Evolutionary conservation across 495 filamentous ascomycete species (phyloP).

Genomic region (Penicillium nucicola): DNA sequence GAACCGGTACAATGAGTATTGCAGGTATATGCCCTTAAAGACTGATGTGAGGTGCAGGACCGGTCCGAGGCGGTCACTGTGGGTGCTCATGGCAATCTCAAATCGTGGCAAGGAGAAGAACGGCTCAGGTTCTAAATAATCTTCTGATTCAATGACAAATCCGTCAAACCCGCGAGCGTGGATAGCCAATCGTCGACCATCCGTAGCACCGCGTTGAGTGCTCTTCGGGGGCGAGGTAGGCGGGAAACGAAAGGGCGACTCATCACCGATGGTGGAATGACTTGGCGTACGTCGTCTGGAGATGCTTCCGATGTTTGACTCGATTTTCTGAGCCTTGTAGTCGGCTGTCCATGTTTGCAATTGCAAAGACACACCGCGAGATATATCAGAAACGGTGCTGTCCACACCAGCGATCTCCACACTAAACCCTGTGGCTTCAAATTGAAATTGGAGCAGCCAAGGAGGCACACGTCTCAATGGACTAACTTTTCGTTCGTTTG

Average conservation of each 20-base stretch:
- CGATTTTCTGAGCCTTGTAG: conserved; percentile 77
- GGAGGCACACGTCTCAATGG: conserved; percentile 73
- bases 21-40: conserved; percentile 70
- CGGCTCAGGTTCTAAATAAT: conserved; percentile 79
- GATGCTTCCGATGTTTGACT: conserved; percentile 57
- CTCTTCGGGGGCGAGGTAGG: conserved; percentile 61
- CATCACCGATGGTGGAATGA: conserved; percentile 50
- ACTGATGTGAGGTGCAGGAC: conserved; percentile 83
- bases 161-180: conserved; percentile 81
- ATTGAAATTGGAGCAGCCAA: conserved; percentile 80
- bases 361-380: conserved; percentile 78
- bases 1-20: conserved; percentile 92
- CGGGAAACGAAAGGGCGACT: conserved; percentile 51
- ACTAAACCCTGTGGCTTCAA: conserved; percentile 85
- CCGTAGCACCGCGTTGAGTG: conserved; percentile 57
- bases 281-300: conserved; percentile 54
- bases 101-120: conserved; percentile 85
- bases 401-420: conserved; percentile 90
- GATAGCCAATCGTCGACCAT: conserved; percentile 78
- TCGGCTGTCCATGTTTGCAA: conserved; percentile 89
- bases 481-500: conserved; percentile 53
- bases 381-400: conserved; percentile 68
- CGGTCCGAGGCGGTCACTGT: conserved; percentile 79
- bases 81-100: conserved; percentile 80
- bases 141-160: conserved; percentile 82